Percentiles rank a stretch among this genome's conserved stretches.
Evolutionary conservation across 768 basidiomycete genomes (phyloP).

Genomic region (Suillus sp.): DNA sequence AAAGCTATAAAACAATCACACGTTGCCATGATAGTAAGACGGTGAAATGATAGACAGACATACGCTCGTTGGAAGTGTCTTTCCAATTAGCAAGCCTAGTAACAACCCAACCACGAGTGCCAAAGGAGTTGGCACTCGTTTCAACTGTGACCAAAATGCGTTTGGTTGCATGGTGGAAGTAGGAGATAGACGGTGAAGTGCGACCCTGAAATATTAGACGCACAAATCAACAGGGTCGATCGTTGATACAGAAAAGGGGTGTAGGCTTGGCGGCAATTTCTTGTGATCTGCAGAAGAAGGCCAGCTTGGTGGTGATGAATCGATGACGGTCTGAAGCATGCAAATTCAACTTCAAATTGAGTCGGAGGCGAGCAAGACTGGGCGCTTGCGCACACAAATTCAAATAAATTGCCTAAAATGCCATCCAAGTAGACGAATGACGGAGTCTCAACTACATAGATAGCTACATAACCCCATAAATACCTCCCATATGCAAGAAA

Average conservation of each 20-base stretch:
- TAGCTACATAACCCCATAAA: not conserved
- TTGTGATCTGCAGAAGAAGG: slow-evolving; percentile 7
- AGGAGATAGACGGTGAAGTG: not conserved
- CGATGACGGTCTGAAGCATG: not conserved
- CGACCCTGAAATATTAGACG: not conserved
- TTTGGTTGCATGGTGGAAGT: slow-evolving; percentile 30
- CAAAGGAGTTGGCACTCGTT: slow-evolving; percentile 53
- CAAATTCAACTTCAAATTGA: slow-evolving; percentile 5
- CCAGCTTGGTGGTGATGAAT: not conserved
- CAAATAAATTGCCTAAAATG: slow-evolving; percentile 5
- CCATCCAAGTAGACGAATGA: not conserved
- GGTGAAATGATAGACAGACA: slow-evolving; percentile 16
- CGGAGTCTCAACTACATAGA: not conserved
- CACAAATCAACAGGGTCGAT: not conserved
- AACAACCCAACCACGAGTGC: slow-evolving; percentile 64
- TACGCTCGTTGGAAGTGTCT: slow-evolving; percentile 43
- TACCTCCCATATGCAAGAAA: not conserved
- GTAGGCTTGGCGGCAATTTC: not conserved
- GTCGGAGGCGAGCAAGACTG: slow-evolving; percentile 1
- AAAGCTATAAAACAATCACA: slow-evolving; percentile 31
- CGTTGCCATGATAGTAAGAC: not conserved
- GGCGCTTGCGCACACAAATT: slow-evolving; percentile 6
- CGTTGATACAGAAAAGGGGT: slow-evolving; percentile 1
- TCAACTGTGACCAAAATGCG: slow-evolving; percentile 35
- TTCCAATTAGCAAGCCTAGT: slow-evolving; percentile 59